A percentile compares a stretch with the other conserved stretches of the same genome.
Evolutionary conservation across 2,329 filamentous ascomycete species (phyloP).

Genomic region (Sporothrix mexicana): DNA sequence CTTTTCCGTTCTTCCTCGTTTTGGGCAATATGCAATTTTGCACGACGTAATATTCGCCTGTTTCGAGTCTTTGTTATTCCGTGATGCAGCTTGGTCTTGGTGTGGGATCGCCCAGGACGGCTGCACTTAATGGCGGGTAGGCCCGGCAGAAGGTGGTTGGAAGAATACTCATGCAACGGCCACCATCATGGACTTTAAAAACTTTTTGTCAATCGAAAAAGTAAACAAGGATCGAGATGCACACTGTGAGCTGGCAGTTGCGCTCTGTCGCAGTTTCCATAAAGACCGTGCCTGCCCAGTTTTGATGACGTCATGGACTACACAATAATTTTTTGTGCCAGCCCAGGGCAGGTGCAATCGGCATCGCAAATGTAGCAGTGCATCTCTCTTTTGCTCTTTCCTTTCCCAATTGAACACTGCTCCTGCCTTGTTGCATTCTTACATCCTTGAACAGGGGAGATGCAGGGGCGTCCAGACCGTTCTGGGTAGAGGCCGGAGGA

Average conservation of each 20-base stretch:
- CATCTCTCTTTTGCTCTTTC: neutral
- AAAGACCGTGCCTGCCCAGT: neutral
- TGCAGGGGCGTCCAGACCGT: neutral
- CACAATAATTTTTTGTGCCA: neutral
- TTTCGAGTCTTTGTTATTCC: neutral
- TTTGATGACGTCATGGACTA: constrained; percentile 18
- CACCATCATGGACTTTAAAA: neutral
- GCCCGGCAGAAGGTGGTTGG: neutral
- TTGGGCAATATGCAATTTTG: no score
- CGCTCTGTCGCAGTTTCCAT: neutral
- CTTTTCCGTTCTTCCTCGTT: no score
- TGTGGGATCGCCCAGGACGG: neutral
- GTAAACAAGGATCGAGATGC: constrained; percentile 1
- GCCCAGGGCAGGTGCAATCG: neutral
- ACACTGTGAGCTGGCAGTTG: neutral
- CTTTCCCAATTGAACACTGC: neutral
- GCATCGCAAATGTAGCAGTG: constrained; percentile 1
- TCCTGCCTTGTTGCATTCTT: neutral
- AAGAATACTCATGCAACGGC: neutral
- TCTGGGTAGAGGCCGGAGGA: neutral
- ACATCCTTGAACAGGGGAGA: neutral
- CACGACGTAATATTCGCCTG: no score
- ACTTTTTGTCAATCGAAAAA: neutral
- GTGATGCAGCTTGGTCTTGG: neutral
- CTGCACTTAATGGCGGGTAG: neutral